A percentile compares a stretch with the other conserved stretches of the same genome.
Conservation (phyloP, 495 filamentous ascomycete genomes). For the Hypoxylon cercidicola region DNA sequence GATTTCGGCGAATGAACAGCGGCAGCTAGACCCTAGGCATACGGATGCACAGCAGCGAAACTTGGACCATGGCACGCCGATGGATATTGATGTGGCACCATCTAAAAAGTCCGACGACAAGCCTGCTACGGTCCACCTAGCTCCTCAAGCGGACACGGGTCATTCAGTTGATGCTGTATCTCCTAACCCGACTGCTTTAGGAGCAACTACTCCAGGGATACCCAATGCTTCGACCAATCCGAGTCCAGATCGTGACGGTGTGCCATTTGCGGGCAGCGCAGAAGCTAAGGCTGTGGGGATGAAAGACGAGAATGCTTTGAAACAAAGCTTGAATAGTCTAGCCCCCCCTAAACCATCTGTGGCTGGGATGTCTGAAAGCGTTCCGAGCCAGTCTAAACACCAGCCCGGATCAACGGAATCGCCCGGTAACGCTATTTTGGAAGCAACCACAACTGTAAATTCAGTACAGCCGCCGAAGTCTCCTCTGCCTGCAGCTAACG, state of each 20-base stretch:
- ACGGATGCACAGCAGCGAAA: conserved; percentile 25
- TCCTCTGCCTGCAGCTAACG: not conserved
- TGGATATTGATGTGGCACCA: conserved; percentile 38
- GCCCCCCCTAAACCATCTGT: conserved; percentile 14
- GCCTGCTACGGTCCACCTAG: conserved; percentile 5
- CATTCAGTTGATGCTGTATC: conserved; percentile 49
- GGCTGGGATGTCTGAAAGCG: conserved; percentile 35
- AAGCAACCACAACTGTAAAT: conserved; percentile 2
- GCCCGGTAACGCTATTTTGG: conserved; percentile 7
- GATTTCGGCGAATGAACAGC: conserved; percentile 14
- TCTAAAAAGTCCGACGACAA: conserved; percentile 26
- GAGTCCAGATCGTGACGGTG: conserved; percentile 63
- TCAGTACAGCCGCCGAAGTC: conserved; percentile 5
- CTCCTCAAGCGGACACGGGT: conserved; percentile 13
- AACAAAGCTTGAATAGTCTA: conserved; percentile 24
- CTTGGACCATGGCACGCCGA: conserved; percentile 35
- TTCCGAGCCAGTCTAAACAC: conserved; percentile 49
- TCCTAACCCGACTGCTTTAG: conserved; percentile 57
- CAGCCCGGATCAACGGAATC: conserved; percentile 47
- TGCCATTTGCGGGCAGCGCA: conserved; percentile 49
- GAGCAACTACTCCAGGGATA: conserved; percentile 50
- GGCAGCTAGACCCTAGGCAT: not conserved
- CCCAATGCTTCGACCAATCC: conserved; percentile 62
- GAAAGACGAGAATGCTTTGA: conserved; percentile 28
- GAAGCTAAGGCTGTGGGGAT: conserved; percentile 45